Evolutionary conservation across 805 yeast species (phyloP).

Genomic region (Debaryomyces tyrocola): DNA sequence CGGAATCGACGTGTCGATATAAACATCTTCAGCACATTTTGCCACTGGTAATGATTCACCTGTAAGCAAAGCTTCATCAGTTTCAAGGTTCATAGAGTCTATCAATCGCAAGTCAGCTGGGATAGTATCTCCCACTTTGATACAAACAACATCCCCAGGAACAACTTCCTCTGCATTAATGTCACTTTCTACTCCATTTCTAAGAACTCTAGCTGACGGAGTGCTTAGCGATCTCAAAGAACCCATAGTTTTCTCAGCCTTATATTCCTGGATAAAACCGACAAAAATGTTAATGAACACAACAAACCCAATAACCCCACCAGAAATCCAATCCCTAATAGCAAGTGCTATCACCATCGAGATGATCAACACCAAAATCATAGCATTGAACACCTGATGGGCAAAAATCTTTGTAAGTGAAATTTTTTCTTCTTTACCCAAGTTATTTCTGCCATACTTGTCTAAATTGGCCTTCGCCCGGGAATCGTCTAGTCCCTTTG

Average conservation of each 20-base stretch:
- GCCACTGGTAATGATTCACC: slow-evolving; percentile 37
- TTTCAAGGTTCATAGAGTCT: slow-evolving; percentile 36
- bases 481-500: slow-evolving; percentile 44
- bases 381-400: slow-evolving; percentile 41
- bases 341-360: slow-evolving; percentile 40
- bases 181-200: slow-evolving; percentile 38
- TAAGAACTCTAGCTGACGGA: slow-evolving; percentile 45
- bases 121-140: slow-evolving; percentile 42
- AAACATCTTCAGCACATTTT: slow-evolving; percentile 36
- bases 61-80: slow-evolving; percentile 47
- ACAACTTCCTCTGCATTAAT: slow-evolving; percentile 44
- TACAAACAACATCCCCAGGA: slow-evolving; percentile 44
- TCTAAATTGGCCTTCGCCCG: slow-evolving; percentile 13
- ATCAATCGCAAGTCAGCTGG: slow-evolving; percentile 44
- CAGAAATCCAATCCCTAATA: slow-evolving; percentile 40
- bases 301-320: slow-evolving; percentile 49
- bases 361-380: slow-evolving; percentile 36
- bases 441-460: slow-evolving; percentile 22
- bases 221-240: slow-evolving; percentile 47
- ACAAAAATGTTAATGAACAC: slow-evolving; percentile 47
- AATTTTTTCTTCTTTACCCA: slow-evolving; percentile 31
- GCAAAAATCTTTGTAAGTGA: slow-evolving; percentile 29
- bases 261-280: slow-evolving; percentile 50
- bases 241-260: slow-evolving; percentile 53
- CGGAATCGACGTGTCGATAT: slow-evolving; percentile 34